Evolutionary conservation across 1,139 yeast species (phyloP), one percentile per base, ranked within the genome.

Genomic region (Sugiyamaella novakii): DNA sequence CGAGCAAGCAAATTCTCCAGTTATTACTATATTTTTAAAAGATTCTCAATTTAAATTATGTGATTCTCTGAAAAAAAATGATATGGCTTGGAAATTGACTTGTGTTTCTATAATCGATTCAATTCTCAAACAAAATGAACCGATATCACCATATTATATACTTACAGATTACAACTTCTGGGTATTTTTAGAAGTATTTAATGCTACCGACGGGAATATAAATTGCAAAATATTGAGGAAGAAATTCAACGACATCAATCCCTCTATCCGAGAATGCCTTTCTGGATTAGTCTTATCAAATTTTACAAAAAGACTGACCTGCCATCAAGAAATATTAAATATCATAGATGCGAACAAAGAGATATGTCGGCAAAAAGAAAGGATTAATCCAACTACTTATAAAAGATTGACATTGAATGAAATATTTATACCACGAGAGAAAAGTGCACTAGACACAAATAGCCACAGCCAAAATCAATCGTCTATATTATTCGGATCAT

Each of bases 151-250:
- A n/a, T 45, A 46, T 35, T 45, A 42, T 28, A 44, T 54, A 8
- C n/a, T 57, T 10, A 53, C 60, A n/a, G 54, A 58, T 38, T 58
- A 58, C 33, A 52, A 40, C 30, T 39, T 46, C 48, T 61, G 59
- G 62, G 52, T 43, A 25, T 57, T 54, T 43, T 47, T 51, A 47
- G 46, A 46, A 30, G 42, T 49, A 33, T 41, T 38, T 18, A 50
- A 38, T 1, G 27, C 49, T 22, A 31, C 17, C n/a, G 30, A 36
- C 28, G 47, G 25, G 8, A 14, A 8, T 10, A 30, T 43, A 5
- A 29, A 36, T 5, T 44, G 51, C 33, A 28, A 46, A 18, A 3
- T 47, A n/a, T 19, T 30, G 27, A 46, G 50, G 52, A 38, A 47
- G 33, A 38, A 24, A 7, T 41, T 43, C 14, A 24, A 40, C 14